phyloP scores from a whole-genome alignment of 306 rosid species.

The Elaeagnus macrophylla region DNA sequence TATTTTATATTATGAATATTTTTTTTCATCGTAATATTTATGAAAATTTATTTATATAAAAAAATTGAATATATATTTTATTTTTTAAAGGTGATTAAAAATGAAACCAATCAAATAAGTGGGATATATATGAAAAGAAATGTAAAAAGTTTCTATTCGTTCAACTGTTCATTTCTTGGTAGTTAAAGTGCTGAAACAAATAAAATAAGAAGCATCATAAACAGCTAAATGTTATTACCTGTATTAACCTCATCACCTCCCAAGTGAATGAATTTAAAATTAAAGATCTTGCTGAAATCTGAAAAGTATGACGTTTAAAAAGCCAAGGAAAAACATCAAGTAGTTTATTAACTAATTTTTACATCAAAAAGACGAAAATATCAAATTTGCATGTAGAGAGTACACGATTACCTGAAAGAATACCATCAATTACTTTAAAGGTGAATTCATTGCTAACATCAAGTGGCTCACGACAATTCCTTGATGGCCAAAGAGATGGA shows the following conservation, averaged over 20 bases:
- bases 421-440: conserved; percentile 28
- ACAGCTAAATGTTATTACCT: conserved; percentile 15
- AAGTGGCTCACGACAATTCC: conserved; percentile 31
- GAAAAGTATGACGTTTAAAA: conserved; percentile 11
- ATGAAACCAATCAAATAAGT: no score
- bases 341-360: background rate
- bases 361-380: background rate
- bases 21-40: no score
- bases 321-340: background rate
- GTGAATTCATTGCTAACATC: conserved; percentile 39
- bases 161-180: no score
- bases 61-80: no score
- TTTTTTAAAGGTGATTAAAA: no score
- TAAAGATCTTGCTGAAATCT: conserved; percentile 40
- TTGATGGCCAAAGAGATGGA: conserved; percentile 39
- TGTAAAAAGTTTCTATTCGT: no score
- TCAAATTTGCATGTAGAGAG: background rate
- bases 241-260: conserved; percentile 45
- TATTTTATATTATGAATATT: no score
- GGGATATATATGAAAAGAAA: no score
- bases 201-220: background rate
- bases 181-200: no score
- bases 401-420: conserved; percentile 27
- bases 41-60: no score
- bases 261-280: conserved; percentile 35